phyloP scores from a whole-genome alignment of 768 basidiomycete species.

The Paxillus rubicundulus region DNA sequence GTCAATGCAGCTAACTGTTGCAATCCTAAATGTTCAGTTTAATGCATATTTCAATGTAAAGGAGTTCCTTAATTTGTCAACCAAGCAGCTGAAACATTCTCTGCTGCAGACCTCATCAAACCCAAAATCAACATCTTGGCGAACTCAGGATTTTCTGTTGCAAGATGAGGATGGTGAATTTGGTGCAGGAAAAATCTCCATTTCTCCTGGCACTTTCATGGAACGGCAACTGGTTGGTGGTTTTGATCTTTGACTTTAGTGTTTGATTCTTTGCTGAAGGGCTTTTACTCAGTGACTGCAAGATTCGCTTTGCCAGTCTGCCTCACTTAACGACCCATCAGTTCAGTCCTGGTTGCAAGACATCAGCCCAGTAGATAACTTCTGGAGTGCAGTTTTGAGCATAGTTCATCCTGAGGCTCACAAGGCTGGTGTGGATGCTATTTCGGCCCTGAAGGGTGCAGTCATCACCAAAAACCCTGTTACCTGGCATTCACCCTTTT shows the following conservation, averaged over 20 bases:
- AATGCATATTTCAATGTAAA: no score
- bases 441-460: not conserved
- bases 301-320: not conserved
- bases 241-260: not conserved
- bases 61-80: no score
- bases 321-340: not conserved
- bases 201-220: not conserved
- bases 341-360: not conserved
- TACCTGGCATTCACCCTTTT: slow-evolving; percentile 1
- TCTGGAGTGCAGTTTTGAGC: not conserved
- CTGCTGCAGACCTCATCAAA: not conserved
- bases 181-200: not conserved
- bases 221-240: not conserved
- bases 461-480: not conserved
- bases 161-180: not conserved
- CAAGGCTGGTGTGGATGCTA: not conserved
- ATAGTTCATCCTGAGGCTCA: not conserved
- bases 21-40: no score
- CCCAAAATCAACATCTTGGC: not conserved
- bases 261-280: no score
- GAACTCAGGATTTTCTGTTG: not conserved
- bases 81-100: no score
- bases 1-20: no score
- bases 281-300: not conserved
- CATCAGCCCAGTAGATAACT: not conserved